Percentiles rank a stretch among this genome's conserved stretches.
These are phyloP conservation scores for Vaccinium darrowii DNA, from an alignment of 148 eudicot species.

Conservation along the genomic window DNA sequence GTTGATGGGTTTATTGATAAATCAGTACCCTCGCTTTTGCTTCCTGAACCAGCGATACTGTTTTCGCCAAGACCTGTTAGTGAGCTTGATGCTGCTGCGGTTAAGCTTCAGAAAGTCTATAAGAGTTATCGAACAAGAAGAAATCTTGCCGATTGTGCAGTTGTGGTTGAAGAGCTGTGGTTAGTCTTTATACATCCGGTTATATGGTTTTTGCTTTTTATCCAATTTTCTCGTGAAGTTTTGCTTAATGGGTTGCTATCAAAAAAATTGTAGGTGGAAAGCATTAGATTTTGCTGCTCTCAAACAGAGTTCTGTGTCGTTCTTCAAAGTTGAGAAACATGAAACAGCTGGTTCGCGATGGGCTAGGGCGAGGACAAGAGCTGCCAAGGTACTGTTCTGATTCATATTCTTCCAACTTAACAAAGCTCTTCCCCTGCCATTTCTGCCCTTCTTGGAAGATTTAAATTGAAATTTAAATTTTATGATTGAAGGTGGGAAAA, in stretches of 20 bases:
- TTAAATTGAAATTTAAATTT: background rate
- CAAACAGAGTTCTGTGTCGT: slow-evolving; percentile 69
- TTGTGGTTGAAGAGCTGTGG: slow-evolving; percentile 85
- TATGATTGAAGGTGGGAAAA: slow-evolving; percentile 44
- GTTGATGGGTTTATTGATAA: slow-evolving; percentile 33
- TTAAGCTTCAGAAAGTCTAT: slow-evolving; percentile 77
- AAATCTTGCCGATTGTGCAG: slow-evolving; percentile 93
- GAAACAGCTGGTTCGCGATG: slow-evolving; percentile 81
- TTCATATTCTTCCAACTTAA: background rate
- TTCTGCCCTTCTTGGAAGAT: background rate
- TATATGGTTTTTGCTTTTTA: background rate
- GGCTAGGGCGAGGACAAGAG: slow-evolving; percentile 83
- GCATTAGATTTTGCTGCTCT: slow-evolving; percentile 85
- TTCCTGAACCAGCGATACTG: slow-evolving; percentile 68
- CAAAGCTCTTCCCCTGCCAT: background rate
- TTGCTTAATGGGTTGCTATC: slow-evolving; percentile 11
- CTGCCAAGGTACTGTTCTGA: slow-evolving; percentile 59
- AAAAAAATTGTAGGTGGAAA: slow-evolving; percentile 63
- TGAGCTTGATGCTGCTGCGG: slow-evolving; percentile 88
- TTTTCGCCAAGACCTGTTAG: slow-evolving; percentile 74
- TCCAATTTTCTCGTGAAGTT: background rate
- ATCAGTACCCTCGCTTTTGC: slow-evolving; percentile 44
- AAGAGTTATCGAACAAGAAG: slow-evolving; percentile 84
- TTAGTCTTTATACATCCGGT: slow-evolving; percentile 26
- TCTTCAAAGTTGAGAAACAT: slow-evolving; percentile 63